Conservation (phyloP, 2,329 filamentous ascomycete species). For the Aspergillus ustus region DNA sequence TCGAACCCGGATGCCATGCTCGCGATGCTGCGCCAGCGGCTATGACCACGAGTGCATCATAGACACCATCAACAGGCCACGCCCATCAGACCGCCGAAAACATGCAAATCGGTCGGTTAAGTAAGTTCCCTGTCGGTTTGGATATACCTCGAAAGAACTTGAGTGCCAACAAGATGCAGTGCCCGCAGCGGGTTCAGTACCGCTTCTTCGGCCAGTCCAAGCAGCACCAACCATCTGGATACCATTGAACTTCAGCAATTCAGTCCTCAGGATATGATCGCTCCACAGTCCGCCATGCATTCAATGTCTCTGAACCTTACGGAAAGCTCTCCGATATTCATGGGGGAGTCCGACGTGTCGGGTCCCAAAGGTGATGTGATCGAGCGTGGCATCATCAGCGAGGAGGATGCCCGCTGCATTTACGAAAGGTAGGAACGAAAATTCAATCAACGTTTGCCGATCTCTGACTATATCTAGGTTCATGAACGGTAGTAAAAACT, state of each 20-base stretch:
- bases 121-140: constrained; percentile 19
- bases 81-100: constrained; percentile 31
- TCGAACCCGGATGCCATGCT: constrained; percentile 40
- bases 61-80: constrained; percentile 35
- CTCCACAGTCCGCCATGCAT: constrained; percentile 39
- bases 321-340: constrained; percentile 37
- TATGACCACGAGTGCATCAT: constrained; percentile 41
- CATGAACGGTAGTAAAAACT: constrained; percentile 40
- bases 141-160: no score
- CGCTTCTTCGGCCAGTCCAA: constrained; percentile 28
- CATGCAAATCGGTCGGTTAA: constrained; percentile 27
- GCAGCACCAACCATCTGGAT: constrained; percentile 25
- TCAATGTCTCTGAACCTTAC: constrained; percentile 43
- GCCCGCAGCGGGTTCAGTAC: constrained; percentile 26
- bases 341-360: constrained; percentile 34
- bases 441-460: no score
- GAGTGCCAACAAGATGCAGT: neutral
- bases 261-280: constrained; percentile 43
- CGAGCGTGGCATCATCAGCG: constrained; percentile 37
- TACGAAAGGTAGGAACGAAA: constrained; percentile 38
- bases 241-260: constrained; percentile 38
- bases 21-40: constrained; percentile 38
- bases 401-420: constrained; percentile 39
- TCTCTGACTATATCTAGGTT: constrained; percentile 27
- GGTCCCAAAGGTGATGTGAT: constrained; percentile 37